phyloP scores from a whole-genome alignment of 2,329 filamentous ascomycete genomes.

The Xylaria polymorpha region DNA sequence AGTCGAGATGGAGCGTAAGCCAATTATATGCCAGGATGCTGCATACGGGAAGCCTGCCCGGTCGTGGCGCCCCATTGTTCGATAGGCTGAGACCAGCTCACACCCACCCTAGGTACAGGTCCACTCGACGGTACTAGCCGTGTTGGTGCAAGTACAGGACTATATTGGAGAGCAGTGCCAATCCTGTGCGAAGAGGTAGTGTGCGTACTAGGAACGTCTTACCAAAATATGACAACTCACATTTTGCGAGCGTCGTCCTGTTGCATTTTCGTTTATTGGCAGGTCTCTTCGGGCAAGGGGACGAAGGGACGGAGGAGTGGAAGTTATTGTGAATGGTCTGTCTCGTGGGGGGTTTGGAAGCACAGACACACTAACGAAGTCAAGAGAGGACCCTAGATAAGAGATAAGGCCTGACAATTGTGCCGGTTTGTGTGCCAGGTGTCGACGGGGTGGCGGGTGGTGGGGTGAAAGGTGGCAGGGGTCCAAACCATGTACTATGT shows the following conservation, averaged over 20 bases:
- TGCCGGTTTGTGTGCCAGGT: too few relatives aligned
- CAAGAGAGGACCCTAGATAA: too few relatives aligned
- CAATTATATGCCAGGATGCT: constrained; percentile 19
- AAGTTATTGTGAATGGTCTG: too few relatives aligned
- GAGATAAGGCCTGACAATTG: too few relatives aligned
- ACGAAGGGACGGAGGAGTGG: not conserved
- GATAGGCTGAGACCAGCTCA: constrained; percentile 25
- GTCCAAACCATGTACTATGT: too few relatives aligned
- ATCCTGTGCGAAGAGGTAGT: constrained; percentile 6
- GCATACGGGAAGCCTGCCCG: constrained; percentile 35
- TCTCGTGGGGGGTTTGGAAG: too few relatives aligned
- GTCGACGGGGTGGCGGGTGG: too few relatives aligned
- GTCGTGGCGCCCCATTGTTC: constrained; percentile 34
- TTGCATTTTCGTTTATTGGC: constrained; percentile 1
- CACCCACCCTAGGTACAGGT: not conserved
- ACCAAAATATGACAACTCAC: constrained; percentile 26
- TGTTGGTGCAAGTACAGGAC: constrained; percentile 18
- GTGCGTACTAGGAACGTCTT: constrained; percentile 21
- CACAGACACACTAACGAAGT: too few relatives aligned
- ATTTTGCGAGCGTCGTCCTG: not conserved
- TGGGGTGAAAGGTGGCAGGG: too few relatives aligned
- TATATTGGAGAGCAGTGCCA: constrained; percentile 8
- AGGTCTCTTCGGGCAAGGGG: constrained; percentile 1
- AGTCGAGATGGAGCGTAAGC: not conserved
- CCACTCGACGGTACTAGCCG: constrained; percentile 10